Conservation (phyloP, 306 rosid species). For the Castanospermum australe region DNA sequence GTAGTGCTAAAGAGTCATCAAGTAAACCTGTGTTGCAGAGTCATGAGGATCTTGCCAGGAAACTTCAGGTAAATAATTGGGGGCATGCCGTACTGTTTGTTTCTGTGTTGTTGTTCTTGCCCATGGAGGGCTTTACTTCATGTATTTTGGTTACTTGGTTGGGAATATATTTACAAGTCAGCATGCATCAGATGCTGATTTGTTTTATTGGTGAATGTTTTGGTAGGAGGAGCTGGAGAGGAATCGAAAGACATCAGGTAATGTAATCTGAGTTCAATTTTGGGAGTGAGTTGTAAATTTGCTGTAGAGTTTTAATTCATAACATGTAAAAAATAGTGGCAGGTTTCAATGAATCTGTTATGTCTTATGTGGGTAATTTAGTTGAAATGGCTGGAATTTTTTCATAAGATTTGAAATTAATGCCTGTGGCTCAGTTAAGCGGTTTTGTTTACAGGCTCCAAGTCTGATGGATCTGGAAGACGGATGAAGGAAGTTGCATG, state of each 20-base stretch:
- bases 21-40: conserved; percentile 75
- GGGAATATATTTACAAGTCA: background rate
- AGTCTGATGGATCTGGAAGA: conserved; percentile 73
- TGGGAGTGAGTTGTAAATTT: background rate
- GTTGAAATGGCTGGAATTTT: background rate
- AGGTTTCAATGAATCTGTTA: background rate
- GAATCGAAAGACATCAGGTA: conserved; percentile 47
- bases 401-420: background rate
- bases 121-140: background rate
- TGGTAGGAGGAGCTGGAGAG: conserved; percentile 49
- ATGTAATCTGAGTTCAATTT: conserved; percentile 4
- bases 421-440: conserved; percentile 14
- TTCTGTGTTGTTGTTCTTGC: background rate
- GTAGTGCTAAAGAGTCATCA: conserved; percentile 74
- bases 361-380: background rate
- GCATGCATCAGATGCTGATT: conserved; percentile 7
- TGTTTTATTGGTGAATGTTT: background rate
- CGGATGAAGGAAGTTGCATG: conserved; percentile 97
- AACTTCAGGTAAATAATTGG: conserved; percentile 68
- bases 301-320: conserved; percentile 2
- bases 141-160: background rate
- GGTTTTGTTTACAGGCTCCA: conserved; percentile 57
- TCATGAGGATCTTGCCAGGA: conserved; percentile 94
- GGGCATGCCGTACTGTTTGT: background rate
- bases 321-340: background rate